Evolutionary conservation across 139 green algal genomes (phyloP), one percentile per base, ranked within the genome.

Genomic region (Spirogloea muscicola): DNA sequence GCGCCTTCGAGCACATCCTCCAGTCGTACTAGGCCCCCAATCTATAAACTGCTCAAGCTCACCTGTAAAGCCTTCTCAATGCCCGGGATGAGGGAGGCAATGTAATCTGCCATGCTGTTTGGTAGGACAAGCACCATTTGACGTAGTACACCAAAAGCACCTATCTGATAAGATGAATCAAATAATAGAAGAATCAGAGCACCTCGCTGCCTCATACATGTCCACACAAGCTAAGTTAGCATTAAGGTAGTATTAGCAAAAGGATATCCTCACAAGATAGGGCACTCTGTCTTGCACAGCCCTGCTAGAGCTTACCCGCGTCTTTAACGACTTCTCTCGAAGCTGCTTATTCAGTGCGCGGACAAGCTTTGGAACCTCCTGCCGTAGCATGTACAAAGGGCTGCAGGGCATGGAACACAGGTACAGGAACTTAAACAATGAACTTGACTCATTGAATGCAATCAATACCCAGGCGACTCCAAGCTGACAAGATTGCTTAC

Each of bases 261-360:
- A n/a, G n/a, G n/a, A n/a, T n/a, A n/a, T n/a, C n/a, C n/a, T n/a
- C n/a, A n/a, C n/a, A n/a, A n/a, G n/a, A n/a, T n/a, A n/a, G n/a
- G n/a, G n/a, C n/a, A n/a, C n/a, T n/a, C n/a, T n/a, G n/a, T n/a
- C n/a, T n/a, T n/a, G n/a, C n/a, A n/a, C n/a, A n/a, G n/a, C n/a
- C n/a, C n/a, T n/a, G n/a, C n/a, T n/a, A n/a, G n/a, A n/a, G n/a
- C 67, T 34, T 58, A 84, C 74, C 55, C 73, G 78, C 1, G 88
- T 91, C 77, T 95, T 96, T 36, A 86, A 48, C 2, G 73, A 88
- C 85, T 91, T 92, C 38, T 90, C 87, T 13, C 70, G 71, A 41
- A 97, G 89, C 82, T 93, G 84, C 27, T 66, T 66, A 2, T 85
- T 81, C 1, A 79, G 46, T 6, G 84, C 82, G 38, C 85, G 84